Percentiles rank a stretch among this genome's conserved stretches.
Evolutionary conservation across 2,329 filamentous ascomycete genomes (phyloP).

Genomic region (Aspergillus floridensis): DNA sequence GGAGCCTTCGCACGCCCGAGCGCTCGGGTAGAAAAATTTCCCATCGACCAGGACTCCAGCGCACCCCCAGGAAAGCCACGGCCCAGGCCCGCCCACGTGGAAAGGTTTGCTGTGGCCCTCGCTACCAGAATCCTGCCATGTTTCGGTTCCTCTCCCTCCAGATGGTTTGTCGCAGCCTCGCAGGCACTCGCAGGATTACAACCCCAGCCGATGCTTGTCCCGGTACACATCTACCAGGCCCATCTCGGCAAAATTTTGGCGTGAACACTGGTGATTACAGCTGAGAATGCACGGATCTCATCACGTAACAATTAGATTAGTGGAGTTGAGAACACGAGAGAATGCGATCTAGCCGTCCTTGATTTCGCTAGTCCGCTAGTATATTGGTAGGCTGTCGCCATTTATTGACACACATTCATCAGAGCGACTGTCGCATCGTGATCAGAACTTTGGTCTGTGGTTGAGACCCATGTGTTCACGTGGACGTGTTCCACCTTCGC

Average conservation of each 20-base stretch:
- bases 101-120: background rate
- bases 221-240: background rate
- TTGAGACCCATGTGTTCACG: conserved; percentile 66
- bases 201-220: no score
- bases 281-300: background rate
- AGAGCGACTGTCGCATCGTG: conserved; percentile 67
- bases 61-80: background rate
- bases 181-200: no score
- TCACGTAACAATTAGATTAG: background rate
- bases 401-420: conserved; percentile 56
- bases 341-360: background rate
- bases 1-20: background rate
- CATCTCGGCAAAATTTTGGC: background rate
- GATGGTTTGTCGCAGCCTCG: no score
- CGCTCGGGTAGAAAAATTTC: background rate
- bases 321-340: background rate
- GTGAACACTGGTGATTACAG: background rate
- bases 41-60: background rate
- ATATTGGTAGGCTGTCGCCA: background rate
- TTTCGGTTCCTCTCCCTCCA: background rate
- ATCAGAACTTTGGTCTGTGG: conserved; percentile 59
- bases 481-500: conserved; percentile 62
- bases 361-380: background rate
- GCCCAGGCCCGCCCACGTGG: background rate
- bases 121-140: background rate